A percentile compares a stretch with the other conserved stretches of the same genome.
phyloP scores from a whole-genome alignment of 75 land plant genomes.

The Pinus taeda region DNA sequence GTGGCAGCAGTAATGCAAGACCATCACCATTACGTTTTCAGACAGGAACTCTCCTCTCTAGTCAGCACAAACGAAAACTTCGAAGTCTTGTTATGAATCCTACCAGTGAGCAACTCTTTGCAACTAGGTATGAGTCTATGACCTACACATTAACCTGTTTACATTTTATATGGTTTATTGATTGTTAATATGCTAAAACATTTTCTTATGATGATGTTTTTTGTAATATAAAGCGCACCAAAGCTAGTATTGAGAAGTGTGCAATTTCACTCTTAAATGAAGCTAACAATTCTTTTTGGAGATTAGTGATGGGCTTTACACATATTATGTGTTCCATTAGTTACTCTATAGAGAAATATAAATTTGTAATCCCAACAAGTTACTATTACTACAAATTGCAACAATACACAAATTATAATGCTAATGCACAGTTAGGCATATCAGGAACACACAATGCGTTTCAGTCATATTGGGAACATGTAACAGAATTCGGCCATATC shows the following conservation, averaged over 20 bases:
- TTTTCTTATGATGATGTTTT: background rate
- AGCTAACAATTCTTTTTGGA: background rate
- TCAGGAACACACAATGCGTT: too few species aligned
- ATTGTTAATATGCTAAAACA: background rate
- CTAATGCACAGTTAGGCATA: too few species aligned
- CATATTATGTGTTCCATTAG: background rate
- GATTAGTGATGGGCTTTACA: background rate
- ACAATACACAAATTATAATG: background rate
- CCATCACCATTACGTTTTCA: conserved; percentile 34
- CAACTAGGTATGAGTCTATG: conserved; percentile 53
- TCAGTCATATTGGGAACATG: too few species aligned
- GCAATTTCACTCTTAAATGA: background rate
- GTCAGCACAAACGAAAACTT: conserved; percentile 85
- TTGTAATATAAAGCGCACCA: background rate
- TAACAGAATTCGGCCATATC: background rate
- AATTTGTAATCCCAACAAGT: background rate
- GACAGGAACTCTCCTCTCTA: conserved; percentile 32
- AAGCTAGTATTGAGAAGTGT: background rate
- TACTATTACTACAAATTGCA: background rate
- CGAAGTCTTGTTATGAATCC: conserved; percentile 70
- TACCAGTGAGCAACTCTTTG: conserved; percentile 63
- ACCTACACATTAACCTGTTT: background rate
- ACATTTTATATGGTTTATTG: background rate
- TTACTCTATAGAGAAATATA: background rate
- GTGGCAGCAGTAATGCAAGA: conserved; percentile 17